Base-by-base conservation (phyloP, 768 basidiomycete genomes). In the Trametes cinnabarina region DNA sequence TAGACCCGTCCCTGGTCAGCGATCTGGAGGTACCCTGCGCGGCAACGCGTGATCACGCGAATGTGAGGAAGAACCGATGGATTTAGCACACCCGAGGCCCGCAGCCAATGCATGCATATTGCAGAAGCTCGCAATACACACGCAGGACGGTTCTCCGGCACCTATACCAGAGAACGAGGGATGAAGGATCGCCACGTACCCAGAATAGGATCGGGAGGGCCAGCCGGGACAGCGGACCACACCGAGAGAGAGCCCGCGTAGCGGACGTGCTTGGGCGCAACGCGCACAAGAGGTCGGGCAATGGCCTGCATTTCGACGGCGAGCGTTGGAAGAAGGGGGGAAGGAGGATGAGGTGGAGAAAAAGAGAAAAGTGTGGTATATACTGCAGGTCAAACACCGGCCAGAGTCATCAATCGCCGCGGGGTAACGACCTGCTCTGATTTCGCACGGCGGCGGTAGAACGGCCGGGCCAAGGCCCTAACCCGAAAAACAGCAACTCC, bases 171-270 rank as follows among this genome's bases (percentile, higher is more conserved):
- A 44, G 58, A 47, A 51, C 39, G 34, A 23, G 40, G 40, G 57
- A 28, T 1, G 41, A 56, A 23, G 52, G 58, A 55, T 48, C 26
- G 62, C 55, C 56, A 71, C 79, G 55, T 52, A 92, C 92, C 94
- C 55, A 96, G 87, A 76, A 96, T 96, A 49, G 94, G 85, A 71
- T 96, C 94, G 23, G 94, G 93, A 62, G 94, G 94, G 26, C 94
- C 94, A 25, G 90, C 88, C 47, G 86, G 83, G 57, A 96, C 92
- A 57, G 81, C 73, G 47, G 87, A 82, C 94, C 94, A 96, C 20
- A 82, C 83, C 12, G 91, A 94, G 56, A 86, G 57, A 67, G 80
- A 66, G 48, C 79, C 73, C 66, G 65, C 60, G 51, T 66, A 63
- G 54, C 72, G 73, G 54, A 73, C 63, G 65, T 73, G 70, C 65